Conservation (phyloP, 768 basidiomycete species). For the Galerina marginata region DNA sequence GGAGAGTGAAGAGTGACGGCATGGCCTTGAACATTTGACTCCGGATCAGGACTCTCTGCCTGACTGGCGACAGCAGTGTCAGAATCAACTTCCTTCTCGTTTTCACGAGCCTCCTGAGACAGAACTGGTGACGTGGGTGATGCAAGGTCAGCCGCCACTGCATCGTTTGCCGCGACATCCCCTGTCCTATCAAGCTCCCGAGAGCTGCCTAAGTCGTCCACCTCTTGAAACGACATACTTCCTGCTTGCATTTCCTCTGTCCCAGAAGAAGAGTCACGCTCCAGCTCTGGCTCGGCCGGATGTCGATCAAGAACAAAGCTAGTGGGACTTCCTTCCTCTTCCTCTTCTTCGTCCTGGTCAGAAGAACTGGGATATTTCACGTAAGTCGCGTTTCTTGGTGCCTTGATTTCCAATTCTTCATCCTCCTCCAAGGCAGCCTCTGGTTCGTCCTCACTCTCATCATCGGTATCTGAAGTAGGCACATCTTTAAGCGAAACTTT, state of each 20-base stretch:
- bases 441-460: constrained; percentile 43
- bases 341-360: constrained; percentile 43
- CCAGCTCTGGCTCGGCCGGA: not conserved
- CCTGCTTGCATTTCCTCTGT: constrained; percentile 11
- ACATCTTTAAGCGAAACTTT: constrained; percentile 36
- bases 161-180: constrained; percentile 40
- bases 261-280: not conserved
- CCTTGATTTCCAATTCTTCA: constrained; percentile 22
- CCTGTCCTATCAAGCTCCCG: constrained; percentile 36
- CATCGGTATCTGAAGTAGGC: constrained; percentile 41
- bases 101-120: not conserved
- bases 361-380: constrained; percentile 29
- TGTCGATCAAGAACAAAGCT: not conserved
- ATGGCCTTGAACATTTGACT: not conserved
- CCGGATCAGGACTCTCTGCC: not conserved
- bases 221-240: constrained; percentile 34
- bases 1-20: not conserved
- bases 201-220: constrained; percentile 36
- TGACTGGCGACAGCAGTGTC: constrained; percentile 19
- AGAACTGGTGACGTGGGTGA: constrained; percentile 1
- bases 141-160: constrained; percentile 37
- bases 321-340: constrained; percentile 20
- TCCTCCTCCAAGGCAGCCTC: constrained; percentile 41
- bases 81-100: constrained; percentile 16
- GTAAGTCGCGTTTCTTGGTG: constrained; percentile 7